These are phyloP conservation scores for Aspergillus hiratsukae DNA, from an alignment of 2,329 filamentous ascomycete species.

Conservation along the genomic window DNA sequence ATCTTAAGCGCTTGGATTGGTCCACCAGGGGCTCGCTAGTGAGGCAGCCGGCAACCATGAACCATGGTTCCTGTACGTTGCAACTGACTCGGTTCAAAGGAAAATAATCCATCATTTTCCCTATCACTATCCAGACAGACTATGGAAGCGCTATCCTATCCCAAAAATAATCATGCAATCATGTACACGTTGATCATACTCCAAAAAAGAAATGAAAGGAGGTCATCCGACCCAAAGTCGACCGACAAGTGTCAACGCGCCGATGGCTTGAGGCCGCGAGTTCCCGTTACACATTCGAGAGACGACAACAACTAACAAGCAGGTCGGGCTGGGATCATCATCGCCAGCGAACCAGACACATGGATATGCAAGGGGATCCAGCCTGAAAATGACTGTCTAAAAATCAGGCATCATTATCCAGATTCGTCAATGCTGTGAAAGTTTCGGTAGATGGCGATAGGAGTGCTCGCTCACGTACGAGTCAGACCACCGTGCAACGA, in stretches of 20 bases:
- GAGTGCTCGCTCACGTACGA: not conserved
- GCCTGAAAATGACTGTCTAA: constrained; percentile 3
- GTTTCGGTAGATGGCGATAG: not conserved
- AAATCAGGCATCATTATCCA: constrained; percentile 1
- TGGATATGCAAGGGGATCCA: constrained; percentile 3
- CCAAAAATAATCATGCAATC: constrained; percentile 7
- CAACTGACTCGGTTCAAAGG: not conserved
- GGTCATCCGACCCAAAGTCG: not conserved
- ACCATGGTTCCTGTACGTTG: not conserved
- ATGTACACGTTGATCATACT: constrained; percentile 12
- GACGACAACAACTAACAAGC: not conserved
- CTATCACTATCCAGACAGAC: not conserved
- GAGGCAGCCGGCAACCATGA: not conserved
- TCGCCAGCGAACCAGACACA: not conserved
- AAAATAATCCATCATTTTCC: not conserved
- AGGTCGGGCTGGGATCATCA: not conserved
- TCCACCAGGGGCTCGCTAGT: not conserved
- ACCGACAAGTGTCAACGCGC: constrained; percentile 2
- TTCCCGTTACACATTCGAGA: not conserved
- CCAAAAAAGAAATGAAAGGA: not conserved
- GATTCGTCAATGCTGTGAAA: not conserved
- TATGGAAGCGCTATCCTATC: not conserved
- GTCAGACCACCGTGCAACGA: not conserved
- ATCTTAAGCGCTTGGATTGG: not conserved
- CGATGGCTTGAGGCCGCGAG: not conserved